phyloP scores from a whole-genome alignment of 345 rosid species.

The Corchorus capsularis region DNA sequence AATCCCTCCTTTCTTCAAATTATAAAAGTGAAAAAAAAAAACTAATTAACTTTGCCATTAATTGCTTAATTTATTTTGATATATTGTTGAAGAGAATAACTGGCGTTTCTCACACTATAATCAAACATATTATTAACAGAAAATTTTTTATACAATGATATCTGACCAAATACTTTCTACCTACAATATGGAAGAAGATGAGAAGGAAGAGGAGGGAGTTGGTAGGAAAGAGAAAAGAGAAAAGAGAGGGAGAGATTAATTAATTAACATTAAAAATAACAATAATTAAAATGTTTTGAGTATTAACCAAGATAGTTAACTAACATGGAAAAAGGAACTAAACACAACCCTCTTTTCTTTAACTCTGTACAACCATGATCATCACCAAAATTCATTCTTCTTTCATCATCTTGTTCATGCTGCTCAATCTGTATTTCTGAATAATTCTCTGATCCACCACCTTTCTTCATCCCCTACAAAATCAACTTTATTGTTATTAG shows the following conservation, averaged over 20 bases:
- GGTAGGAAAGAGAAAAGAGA: not conserved
- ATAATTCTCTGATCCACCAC: slow-evolving; percentile 20
- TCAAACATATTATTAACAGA: slow-evolving; percentile 17
- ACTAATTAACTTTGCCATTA: too few relatives aligned
- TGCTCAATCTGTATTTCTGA: slow-evolving; percentile 23
- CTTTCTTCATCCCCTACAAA: slow-evolving; percentile 34
- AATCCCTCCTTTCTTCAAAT: too few relatives aligned
- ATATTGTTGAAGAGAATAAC: not conserved
- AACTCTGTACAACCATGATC: slow-evolving; percentile 39
- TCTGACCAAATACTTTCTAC: slow-evolving; percentile 3
- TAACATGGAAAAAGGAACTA: slow-evolving; percentile 78
- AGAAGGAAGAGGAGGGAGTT: not conserved
- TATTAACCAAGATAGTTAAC: slow-evolving; percentile 55
- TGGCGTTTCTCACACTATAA: not conserved
- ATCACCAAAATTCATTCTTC: slow-evolving; percentile 23
- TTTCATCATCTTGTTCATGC: slow-evolving; percentile 16
- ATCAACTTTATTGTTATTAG: slow-evolving; percentile 13
- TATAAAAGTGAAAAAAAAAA: too few relatives aligned
- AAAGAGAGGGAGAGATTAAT: slow-evolving; percentile 6
- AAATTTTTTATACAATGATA: slow-evolving; percentile 14
- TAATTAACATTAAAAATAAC: too few relatives aligned
- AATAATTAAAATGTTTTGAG: not conserved
- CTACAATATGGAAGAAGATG: not conserved
- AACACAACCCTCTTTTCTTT: slow-evolving; percentile 73
- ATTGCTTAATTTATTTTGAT: not conserved